Conservation (phyloP, 768 basidiomycete genomes). For the Leccinum ochraceum region DNA sequence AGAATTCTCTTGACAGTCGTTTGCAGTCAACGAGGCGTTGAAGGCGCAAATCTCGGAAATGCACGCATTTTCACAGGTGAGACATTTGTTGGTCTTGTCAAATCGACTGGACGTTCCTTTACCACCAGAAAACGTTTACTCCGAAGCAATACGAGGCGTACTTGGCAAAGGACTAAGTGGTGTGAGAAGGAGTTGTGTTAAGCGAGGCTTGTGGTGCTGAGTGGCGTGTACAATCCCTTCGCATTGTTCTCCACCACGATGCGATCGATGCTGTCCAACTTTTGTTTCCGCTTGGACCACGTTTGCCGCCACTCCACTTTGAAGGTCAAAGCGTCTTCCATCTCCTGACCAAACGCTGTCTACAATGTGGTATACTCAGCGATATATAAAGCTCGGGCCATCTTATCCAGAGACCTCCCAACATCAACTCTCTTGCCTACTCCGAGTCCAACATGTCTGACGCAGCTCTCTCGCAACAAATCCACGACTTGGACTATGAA, state of each 20-base stretch:
- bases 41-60: slow-evolving; percentile 76
- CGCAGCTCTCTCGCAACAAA: not conserved
- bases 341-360: not conserved
- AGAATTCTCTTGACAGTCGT: slow-evolving; percentile 6
- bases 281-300: slow-evolving; percentile 16
- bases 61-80: slow-evolving; percentile 89
- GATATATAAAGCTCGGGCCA: slow-evolving; percentile 17
- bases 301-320: not conserved
- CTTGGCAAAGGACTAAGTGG: slow-evolving; percentile 34
- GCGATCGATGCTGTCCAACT: not conserved
- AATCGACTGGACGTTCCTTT: not conserved
- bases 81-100: slow-evolving; percentile 4
- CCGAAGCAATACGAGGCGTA: slow-evolving; percentile 62
- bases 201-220: not conserved
- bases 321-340: slow-evolving; percentile 2
- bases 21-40: slow-evolving; percentile 71
- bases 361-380: slow-evolving; percentile 7
- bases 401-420: slow-evolving; percentile 1
- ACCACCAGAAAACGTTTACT: slow-evolving; percentile 67
- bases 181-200: not conserved
- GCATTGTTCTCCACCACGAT: slow-evolving; percentile 8
- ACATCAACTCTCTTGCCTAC: not conserved
- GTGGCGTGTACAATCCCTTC: not conserved
- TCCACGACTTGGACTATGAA: not conserved
- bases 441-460: slow-evolving; percentile 14